Evolutionary conservation across 805 yeast genomes (phyloP).

Genomic region (Candida sithepensis): DNA sequence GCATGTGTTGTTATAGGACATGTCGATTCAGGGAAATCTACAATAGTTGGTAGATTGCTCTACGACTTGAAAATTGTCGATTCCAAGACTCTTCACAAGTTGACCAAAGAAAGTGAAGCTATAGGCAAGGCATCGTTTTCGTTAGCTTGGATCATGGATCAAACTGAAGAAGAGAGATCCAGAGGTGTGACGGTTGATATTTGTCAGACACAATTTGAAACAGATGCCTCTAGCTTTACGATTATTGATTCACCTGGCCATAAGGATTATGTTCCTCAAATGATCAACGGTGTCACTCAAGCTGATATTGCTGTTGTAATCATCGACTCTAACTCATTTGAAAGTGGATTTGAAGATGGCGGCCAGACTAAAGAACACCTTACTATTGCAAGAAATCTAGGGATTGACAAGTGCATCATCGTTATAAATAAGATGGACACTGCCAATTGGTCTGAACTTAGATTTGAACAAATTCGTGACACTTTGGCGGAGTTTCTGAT

Average conservation of each 20-base stretch:
- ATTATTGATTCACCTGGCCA: slow-evolving; percentile 88
- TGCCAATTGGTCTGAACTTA: slow-evolving; percentile 49
- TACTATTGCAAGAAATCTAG: slow-evolving; percentile 60
- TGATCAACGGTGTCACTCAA: slow-evolving; percentile 79
- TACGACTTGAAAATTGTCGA: slow-evolving; percentile 67
- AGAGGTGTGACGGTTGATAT: slow-evolving; percentile 81
- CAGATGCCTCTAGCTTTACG: slow-evolving; percentile 50
- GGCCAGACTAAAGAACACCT: slow-evolving; percentile 84
- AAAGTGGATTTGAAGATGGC: slow-evolving; percentile 58
- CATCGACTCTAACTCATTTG: slow-evolving; percentile 68
- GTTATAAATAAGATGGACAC: slow-evolving; percentile 72
- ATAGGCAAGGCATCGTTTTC: slow-evolving; percentile 78
- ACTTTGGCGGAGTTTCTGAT: slow-evolving; percentile 50
- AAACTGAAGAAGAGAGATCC: slow-evolving; percentile 67
- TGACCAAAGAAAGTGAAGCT: slow-evolving; percentile 59
- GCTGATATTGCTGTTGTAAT: slow-evolving; percentile 75
- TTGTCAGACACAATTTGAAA: slow-evolving; percentile 64
- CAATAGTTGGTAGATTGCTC: slow-evolving; percentile 69
- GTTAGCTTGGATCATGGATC: slow-evolving; percentile 83
- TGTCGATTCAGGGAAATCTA: slow-evolving; percentile 83
- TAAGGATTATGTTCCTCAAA: slow-evolving; percentile 76
- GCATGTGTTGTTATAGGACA: slow-evolving; percentile 84
- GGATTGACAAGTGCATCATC: slow-evolving; percentile 57
- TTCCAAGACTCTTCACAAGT: slow-evolving; percentile 57
- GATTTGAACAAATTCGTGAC: slow-evolving; percentile 48